Conservation (phyloP, 257 asterid species). For the Plantago ovata region DNA sequence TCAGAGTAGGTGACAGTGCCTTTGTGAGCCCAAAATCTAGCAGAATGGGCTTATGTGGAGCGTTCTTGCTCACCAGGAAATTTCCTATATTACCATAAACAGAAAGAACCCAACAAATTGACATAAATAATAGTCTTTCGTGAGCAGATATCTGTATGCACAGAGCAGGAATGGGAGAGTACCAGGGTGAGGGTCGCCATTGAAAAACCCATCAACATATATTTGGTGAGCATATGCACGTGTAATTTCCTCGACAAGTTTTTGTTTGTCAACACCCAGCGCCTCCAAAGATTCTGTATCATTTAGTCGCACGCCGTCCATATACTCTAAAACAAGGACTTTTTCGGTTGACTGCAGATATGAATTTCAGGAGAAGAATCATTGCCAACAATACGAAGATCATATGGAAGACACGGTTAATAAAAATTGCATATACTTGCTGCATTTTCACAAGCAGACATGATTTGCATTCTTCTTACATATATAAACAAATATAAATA, state of each 20-base stretch:
- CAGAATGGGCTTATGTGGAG: slow-evolving; percentile 91
- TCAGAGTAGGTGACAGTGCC: slow-evolving; percentile 60
- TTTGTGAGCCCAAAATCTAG: slow-evolving; percentile 98
- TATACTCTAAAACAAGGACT: slow-evolving; percentile 84
- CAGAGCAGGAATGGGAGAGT: slow-evolving; percentile 13
- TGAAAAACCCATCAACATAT: slow-evolving; percentile 94
- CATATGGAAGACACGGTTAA: too few relatives aligned
- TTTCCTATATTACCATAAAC: slow-evolving; percentile 54
- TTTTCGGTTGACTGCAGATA: slow-evolving; percentile 79
- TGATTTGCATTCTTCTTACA: too few relatives aligned
- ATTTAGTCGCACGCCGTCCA: slow-evolving; percentile 93
- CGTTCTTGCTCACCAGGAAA: slow-evolving; percentile 90
- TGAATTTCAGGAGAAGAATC: not conserved
- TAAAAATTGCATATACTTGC: too few relatives aligned
- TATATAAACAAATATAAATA: too few relatives aligned
- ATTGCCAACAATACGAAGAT: too few relatives aligned
- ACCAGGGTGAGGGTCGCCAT: slow-evolving; percentile 99
- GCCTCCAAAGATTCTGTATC: slow-evolving; percentile 69
- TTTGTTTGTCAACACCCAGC: slow-evolving; percentile 86
- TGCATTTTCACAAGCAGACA: too few relatives aligned
- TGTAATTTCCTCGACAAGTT: slow-evolving; percentile 90
- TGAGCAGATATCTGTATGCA: not conserved
- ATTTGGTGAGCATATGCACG: slow-evolving; percentile 99
- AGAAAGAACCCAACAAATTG: slow-evolving; percentile 18
- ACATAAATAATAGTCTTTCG: not conserved